Evolutionary conservation across 805 yeast genomes (phyloP), one percentile per base, ranked within the genome.

Genomic region (Lachancea waltii): DNA sequence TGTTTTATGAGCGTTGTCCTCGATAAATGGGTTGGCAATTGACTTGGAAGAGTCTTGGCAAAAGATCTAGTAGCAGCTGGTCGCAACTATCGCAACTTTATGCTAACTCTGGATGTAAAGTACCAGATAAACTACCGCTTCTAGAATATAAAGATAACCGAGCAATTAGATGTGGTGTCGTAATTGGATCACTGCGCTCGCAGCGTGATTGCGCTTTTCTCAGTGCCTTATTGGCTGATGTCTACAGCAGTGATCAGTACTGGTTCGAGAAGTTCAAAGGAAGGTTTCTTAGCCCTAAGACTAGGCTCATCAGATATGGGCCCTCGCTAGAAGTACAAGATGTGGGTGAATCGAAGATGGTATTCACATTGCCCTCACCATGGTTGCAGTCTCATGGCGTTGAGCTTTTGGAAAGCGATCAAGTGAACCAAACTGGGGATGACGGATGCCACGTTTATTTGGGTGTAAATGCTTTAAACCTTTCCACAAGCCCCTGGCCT

Each of bases 391-490:
- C 41, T 7, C 35, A 45, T 22, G 42, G 37, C 16, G 43, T 56
- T 2, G 64, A 61, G 35, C 49, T 62, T 33, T 31, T 54, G 7
- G 34, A 35, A 15, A 17, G 23, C 21, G 36, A 31, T 7, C n/a
- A 10, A 4, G 16, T 42, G 7, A 15, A 14, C 25, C 22, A 20
- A 5, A 11, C 33, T 1, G 33, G n/a, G n/a, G n/a, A 34, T 3
- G 62, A 59, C 36, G 54, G 53, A 6, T 58, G 63, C 39, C 64
- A 60, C 36, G 35, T 58, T 7, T 62, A 60, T 42, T 29, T 62
- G 15, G 16, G 20, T 17, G 24, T 23, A 7, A 19, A 15, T 3
- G 9, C n/a, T n/a, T n/a, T n/a, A 3, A 13, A 22, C 15, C 15
- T 8, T 5, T 22, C 29, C 7, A 18, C 27, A 6, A 11, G 20